Conservation (phyloP, 495 filamentous ascomycete genomes). For the Xylaria acuta region DNA sequence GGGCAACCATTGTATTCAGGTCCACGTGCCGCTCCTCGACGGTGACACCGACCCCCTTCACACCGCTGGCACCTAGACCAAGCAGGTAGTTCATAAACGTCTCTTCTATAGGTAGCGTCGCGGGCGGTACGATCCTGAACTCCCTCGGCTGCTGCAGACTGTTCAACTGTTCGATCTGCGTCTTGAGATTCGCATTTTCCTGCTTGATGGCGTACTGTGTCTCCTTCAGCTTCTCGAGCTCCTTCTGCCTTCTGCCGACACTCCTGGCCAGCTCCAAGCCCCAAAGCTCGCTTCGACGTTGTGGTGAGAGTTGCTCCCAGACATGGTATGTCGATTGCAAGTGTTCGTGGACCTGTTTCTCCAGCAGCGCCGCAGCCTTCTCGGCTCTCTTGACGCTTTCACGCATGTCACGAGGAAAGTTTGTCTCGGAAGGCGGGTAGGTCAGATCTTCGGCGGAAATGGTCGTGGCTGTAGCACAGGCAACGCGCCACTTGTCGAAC, state of each 20-base stretch:
- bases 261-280: conserved; percentile 77
- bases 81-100: conserved; percentile 46
- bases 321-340: conserved; percentile 71
- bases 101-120: conserved; percentile 63
- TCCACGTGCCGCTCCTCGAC: conserved; percentile 52
- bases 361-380: conserved; percentile 54
- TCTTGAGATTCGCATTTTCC: conserved; percentile 74
- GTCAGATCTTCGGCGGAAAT: conserved; percentile 48
- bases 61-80: conserved; percentile 39
- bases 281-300: conserved; percentile 71
- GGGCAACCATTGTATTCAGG: conserved; percentile 52
- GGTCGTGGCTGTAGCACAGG: conserved; percentile 50
- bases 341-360: conserved; percentile 70
- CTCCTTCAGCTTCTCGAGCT: conserved; percentile 65
- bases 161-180: conserved; percentile 71
- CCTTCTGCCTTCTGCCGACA: conserved; percentile 70
- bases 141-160: conserved; percentile 74
- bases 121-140: conserved; percentile 68
- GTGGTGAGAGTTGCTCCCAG: conserved; percentile 66
- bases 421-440: conserved; percentile 41
- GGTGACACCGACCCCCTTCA: conserved; percentile 45
- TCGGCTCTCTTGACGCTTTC: conserved; percentile 50
- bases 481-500: conserved; percentile 66
- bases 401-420: conserved; percentile 47
- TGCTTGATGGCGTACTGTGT: conserved; percentile 68